Evolutionary conservation across 805 yeast species (phyloP), one percentile per base, ranked within the genome.

Genomic region (Brettanomyces sp.): DNA sequence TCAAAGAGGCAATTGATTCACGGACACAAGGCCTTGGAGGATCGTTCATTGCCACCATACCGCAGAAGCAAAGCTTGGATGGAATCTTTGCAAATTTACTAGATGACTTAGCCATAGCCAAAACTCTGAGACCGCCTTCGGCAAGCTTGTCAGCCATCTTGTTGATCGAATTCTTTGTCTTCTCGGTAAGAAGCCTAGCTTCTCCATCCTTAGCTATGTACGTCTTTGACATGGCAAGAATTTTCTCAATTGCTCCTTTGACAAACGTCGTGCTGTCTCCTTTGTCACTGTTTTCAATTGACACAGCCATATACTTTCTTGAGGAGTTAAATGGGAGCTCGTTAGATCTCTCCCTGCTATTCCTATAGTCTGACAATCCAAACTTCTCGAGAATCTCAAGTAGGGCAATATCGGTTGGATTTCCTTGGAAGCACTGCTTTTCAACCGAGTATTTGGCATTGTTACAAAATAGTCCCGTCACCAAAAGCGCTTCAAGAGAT

Each of bases 1-100:
- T 73, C 47, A 93, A 72, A 52, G 80, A 72, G 36, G 85, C 76
- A 47, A 93, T 77, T 2, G 96, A 85, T 43, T 73, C 69, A 42
- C 78, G 75, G 3, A 93, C 98, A 50, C 83, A 80, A 8, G 90
- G 84, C 58, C 99, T 79, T 47, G 99, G 99, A 8, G 99, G 99
- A 66, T 93, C 99, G 56, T 87, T 88, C 95, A 93, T 89, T 46
- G 96, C 98, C 52, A 88, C 73, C 40, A 93, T 66, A 11, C 99
- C 99, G 52, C 85, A 75, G 58, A 91, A 91, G 2, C 77, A 70
- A 53, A 93, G 70, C 25, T 77, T 82, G 0, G 70, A 55, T 12
- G 90, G 84, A 49, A 68, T 73, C 18, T 52, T 53, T 18, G 59
- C 66, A 49, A 66, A 65, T 14, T 64, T 58, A 47, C 60, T 69